Evolutionary conservation across 495 filamentous ascomycete species (phyloP).

Genomic region (Hypoxylon fragiforme): DNA sequence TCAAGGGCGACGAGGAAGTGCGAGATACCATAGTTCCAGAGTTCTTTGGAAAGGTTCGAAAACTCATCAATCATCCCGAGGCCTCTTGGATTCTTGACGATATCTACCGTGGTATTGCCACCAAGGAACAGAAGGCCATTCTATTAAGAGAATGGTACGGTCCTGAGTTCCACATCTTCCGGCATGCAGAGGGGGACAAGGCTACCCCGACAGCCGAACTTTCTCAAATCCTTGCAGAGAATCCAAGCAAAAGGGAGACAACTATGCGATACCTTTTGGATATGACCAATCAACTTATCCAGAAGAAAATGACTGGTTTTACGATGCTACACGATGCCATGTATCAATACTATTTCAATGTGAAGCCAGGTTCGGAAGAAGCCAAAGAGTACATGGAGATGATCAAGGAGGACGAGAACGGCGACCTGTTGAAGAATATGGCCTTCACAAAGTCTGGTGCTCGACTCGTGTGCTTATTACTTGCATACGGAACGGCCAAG

Average conservation of each 20-base stretch:
- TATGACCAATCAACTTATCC: conserved; percentile 83
- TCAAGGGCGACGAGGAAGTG: conserved; percentile 82
- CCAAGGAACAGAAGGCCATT: conserved; percentile 75
- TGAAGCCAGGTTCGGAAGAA: conserved; percentile 73
- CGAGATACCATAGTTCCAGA: conserved; percentile 86
- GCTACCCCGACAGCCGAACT: conserved; percentile 56
- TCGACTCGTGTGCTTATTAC: conserved; percentile 73
- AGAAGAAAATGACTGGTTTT: conserved; percentile 95
- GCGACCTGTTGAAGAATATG: conserved; percentile 88
- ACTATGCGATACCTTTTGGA: conserved; percentile 84
- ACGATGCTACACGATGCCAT: conserved; percentile 97
- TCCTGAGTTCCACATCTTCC: conserved; percentile 85
- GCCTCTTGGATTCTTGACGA: conserved; percentile 97
- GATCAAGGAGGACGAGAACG: conserved; percentile 85
- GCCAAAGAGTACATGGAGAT: conserved; percentile 85
- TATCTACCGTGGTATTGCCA: conserved; percentile 85
- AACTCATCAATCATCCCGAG: conserved; percentile 92
- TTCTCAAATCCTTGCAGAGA: conserved; percentile 67
- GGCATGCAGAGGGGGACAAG: conserved; percentile 54
- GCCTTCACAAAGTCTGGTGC: conserved; percentile 92
- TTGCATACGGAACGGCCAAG: conserved; percentile 86
- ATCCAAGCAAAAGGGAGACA: conserved; percentile 81
- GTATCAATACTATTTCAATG: conserved; percentile 91
- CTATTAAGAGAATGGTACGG: conserved; percentile 97
- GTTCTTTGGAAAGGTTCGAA: conserved; percentile 89